Base-by-base conservation (phyloP, 2,329 filamentous ascomycete species). In the Colletotrichum sp. region DNA sequence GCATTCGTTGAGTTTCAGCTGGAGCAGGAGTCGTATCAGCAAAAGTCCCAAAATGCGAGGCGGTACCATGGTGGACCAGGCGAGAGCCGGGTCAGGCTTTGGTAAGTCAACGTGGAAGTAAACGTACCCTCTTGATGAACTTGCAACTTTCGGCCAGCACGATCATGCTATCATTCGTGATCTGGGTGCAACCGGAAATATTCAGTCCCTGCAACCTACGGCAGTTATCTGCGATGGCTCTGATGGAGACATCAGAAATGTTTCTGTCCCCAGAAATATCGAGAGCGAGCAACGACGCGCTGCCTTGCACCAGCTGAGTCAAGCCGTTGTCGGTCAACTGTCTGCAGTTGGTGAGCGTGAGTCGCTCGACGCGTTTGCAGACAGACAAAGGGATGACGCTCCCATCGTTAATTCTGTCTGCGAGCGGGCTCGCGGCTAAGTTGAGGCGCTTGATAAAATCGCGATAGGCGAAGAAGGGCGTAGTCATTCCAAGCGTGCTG, bases 1-100 rank as follows among this genome's bases (percentile, higher is more conserved):
- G 83, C 97, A 98, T 73, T 96, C 95, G 84, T 99, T 99, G 77
- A 99, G 90, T 91, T 99, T 99, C 79, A 99, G 90, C 92, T 97
- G 34, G 15, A 15, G 24, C 57, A 22, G 59, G 59, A 48, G 67
- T 12, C 72, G 71, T 55, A 78, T 88, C 80, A 88, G 84, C 75
- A 77, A 36, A 9, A 36, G 24, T 59, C 44, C 64, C 30, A 55
- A 30, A 62, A 13, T 30, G n/a, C 36, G 10, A 28, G 26, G 64
- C 24, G 30, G 22, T 62, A 44, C 16, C 22, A n/a, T 16, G 68
- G 34, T 24, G 15, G 16, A 30, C 15, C 18, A 18, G 16, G 32
- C 59, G 26, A 32, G 24, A n/a, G 18, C 52, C 28, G 32, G 10
- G 18, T 26, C 36, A 36, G 28, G 26, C 39, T 63, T 52, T 2